These are phyloP conservation scores for Cutaneotrichosporon spelunceum DNA, from an alignment of 1,284 basidiomycete species.

Conservation along the genomic window DNA sequence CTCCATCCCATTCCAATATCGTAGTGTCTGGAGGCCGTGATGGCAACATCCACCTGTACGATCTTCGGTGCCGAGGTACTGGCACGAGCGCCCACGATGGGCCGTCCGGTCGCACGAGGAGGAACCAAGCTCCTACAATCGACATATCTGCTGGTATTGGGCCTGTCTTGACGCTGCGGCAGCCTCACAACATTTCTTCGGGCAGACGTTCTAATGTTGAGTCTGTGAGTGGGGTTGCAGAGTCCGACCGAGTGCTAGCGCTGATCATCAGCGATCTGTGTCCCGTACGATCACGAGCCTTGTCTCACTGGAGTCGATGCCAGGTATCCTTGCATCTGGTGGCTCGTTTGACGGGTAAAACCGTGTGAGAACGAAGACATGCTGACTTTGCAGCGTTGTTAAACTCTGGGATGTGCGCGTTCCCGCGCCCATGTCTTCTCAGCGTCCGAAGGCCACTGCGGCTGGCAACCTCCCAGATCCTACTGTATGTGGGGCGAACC, in stretches of 20 bases:
- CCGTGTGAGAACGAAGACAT: background rate
- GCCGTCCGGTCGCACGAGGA: conserved; percentile 9
- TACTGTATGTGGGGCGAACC: conserved; percentile 26
- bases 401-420: conserved; percentile 53
- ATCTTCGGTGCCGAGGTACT: conserved; percentile 42
- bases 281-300: conserved; percentile 48
- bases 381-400: conserved; percentile 35
- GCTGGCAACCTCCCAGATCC: conserved; percentile 38
- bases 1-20: conserved; percentile 26
- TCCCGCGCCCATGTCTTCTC: conserved; percentile 24
- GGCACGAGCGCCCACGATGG: background rate
- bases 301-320: conserved; percentile 43
- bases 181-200: conserved; percentile 16
- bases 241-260: too few species aligned
- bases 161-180: conserved; percentile 20
- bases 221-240: conserved; percentile 12
- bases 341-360: conserved; percentile 50
- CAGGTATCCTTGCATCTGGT: conserved; percentile 47
- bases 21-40: conserved; percentile 49
- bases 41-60: conserved; percentile 52
- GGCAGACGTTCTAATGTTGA: background rate
- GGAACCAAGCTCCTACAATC: background rate
- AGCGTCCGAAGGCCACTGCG: conserved; percentile 27
- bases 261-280: conserved; percentile 35
- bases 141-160: background rate